phyloP scores from a whole-genome alignment of 179 eudicot species.

The Beta corolliflora region DNA sequence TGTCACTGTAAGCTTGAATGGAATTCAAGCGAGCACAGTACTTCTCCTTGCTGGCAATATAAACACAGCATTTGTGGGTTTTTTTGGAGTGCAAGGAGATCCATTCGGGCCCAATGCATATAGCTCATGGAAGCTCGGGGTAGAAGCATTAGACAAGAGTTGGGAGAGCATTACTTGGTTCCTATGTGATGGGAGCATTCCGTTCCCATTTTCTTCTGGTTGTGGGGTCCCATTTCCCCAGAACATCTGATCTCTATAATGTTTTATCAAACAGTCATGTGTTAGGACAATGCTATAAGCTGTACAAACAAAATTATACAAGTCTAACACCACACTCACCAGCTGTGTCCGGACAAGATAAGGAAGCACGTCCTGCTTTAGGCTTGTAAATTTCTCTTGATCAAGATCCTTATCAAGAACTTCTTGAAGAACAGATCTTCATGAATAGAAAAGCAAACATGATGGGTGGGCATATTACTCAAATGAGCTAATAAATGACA shows the following conservation, averaged over 20 bases:
- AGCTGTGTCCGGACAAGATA: constrained; percentile 89
- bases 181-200: constrained; percentile 42
- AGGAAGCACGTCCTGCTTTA: constrained; percentile 88
- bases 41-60: constrained; percentile 81
- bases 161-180: constrained; percentile 81
- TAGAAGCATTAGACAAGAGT: constrained; percentile 83
- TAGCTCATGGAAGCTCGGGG: constrained; percentile 83
- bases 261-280: constrained; percentile 7
- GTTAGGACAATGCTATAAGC: constrained; percentile 1
- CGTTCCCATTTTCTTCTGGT: constrained; percentile 74
- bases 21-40: constrained; percentile 92
- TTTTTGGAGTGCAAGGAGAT: constrained; percentile 45
- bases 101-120: constrained; percentile 65
- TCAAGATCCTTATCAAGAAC: constrained; percentile 73
- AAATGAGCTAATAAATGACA: background rate
- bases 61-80: constrained; percentile 94
- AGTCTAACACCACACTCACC: constrained; percentile 45
- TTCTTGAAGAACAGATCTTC: constrained; percentile 83
- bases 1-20: constrained; percentile 87
- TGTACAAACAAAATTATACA: background rate
- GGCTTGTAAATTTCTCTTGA: constrained; percentile 70
- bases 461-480: background rate
- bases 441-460: constrained; percentile 11
- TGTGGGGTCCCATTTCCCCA: constrained; percentile 43
- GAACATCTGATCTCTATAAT: constrained; percentile 74